phyloP scores from a whole-genome alignment of 2,329 filamentous ascomycete genomes.

The Fusarium decemcellulare region DNA sequence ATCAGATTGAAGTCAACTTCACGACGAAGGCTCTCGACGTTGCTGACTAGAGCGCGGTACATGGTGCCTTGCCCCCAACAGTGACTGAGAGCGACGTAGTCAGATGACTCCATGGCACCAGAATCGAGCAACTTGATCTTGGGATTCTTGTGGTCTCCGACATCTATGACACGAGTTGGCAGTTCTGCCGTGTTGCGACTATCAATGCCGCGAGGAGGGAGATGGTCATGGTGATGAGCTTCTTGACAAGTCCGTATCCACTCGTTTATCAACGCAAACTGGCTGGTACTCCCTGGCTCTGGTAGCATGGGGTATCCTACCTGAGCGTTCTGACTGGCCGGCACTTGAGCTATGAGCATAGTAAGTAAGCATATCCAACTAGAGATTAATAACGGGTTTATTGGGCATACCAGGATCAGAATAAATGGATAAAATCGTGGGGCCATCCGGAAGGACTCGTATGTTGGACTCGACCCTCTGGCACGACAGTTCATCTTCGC shows the following conservation, averaged over 20 bases:
- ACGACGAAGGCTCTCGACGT: not conserved
- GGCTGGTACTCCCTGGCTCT: not conserved
- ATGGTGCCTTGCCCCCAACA: conserved; percentile 17
- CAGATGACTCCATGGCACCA: not conserved
- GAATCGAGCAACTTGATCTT: not conserved
- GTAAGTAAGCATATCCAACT: not conserved
- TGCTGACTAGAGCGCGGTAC: not conserved
- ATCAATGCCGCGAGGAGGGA: not conserved
- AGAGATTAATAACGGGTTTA: not conserved
- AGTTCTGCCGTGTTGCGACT: not conserved
- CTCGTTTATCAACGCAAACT: not conserved
- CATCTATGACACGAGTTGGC: conserved; percentile 6
- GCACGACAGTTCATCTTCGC: not conserved
- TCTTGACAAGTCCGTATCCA: not conserved
- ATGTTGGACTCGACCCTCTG: not conserved
- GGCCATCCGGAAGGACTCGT: not conserved
- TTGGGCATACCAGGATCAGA: not conserved
- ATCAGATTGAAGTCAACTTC: not conserved
- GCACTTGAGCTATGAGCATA: not conserved
- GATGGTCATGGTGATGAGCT: not conserved
- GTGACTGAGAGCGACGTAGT: conserved; percentile 15
- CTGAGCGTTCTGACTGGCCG: not conserved
- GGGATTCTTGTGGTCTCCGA: not conserved
- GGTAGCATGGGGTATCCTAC: not conserved
- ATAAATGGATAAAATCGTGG: not conserved